phyloP scores from a whole-genome alignment of 805 yeast species.

The Wickerhamomyces strasburgensis region DNA sequence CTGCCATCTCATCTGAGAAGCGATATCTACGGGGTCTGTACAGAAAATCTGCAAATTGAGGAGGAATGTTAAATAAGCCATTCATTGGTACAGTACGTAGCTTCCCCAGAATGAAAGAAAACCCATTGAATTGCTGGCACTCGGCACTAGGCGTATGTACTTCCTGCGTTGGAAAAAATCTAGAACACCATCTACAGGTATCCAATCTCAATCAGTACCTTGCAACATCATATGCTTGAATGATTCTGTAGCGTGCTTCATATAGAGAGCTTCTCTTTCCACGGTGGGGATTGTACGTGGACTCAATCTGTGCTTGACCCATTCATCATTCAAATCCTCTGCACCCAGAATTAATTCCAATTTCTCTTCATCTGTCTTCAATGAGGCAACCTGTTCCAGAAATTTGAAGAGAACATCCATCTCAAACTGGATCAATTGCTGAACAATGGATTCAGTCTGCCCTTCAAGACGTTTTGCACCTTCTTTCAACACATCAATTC shows the following conservation, averaged over 20 bases:
- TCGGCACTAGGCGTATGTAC: too few relatives aligned
- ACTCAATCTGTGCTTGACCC: conserved; percentile 21
- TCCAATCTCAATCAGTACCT: background rate
- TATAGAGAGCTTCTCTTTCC: conserved; percentile 7
- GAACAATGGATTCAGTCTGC: conserved; percentile 19
- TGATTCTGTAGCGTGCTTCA: conserved; percentile 3
- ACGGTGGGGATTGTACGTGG: conserved; percentile 17
- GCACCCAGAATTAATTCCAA: conserved; percentile 17
- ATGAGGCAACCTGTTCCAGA: background rate
- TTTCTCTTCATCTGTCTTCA: conserved; percentile 8
- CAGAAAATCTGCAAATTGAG: too few relatives aligned
- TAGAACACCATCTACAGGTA: too few relatives aligned
- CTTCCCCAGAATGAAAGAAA: too few relatives aligned
- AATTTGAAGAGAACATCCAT: conserved; percentile 9
- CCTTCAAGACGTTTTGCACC: too few relatives aligned
- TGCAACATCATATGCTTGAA: background rate
- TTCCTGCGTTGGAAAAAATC: too few relatives aligned
- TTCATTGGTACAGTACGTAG: too few relatives aligned
- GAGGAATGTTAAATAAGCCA: too few relatives aligned
- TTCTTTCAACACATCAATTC: conserved; percentile 5
- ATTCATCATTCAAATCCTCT: conserved; percentile 20
- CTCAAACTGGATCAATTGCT: conserved; percentile 17
- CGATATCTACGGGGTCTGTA: too few relatives aligned
- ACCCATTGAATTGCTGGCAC: too few relatives aligned
- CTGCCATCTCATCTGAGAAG: too few relatives aligned